phyloP scores from a whole-genome alignment of 169 alveolate species.

The Plasmodium gallinaceum region DNA sequence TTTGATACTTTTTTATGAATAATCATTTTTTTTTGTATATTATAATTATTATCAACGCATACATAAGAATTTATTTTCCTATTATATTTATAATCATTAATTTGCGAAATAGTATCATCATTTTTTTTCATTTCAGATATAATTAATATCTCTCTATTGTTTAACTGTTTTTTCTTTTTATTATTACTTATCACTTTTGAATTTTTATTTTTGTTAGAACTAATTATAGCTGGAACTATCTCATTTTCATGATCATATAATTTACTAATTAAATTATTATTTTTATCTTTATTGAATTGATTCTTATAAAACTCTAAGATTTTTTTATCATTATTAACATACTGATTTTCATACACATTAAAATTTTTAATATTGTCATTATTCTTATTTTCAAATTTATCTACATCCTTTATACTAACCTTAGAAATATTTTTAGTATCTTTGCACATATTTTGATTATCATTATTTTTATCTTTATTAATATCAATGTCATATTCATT shows the following conservation, averaged over 20 bases:
- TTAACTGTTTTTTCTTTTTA: neutral
- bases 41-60: neutral
- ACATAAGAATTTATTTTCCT: neutral
- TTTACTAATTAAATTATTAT: neutral
- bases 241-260: neutral
- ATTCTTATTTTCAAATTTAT: too few species aligned
- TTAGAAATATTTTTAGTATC: too few species aligned
- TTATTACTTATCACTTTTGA: neutral
- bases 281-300: slow-evolving; percentile 19
- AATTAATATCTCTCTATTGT: neutral
- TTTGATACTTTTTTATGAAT: neutral
- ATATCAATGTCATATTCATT: neutral
- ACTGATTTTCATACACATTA: slow-evolving; percentile 5
- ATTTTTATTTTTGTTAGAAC: too few species aligned
- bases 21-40: slow-evolving; percentile 3
- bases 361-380: too few species aligned
- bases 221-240: neutral
- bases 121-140: neutral
- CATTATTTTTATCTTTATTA: too few species aligned
- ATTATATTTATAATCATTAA: slow-evolving; percentile 2
- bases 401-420: too few species aligned
- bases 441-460: too few species aligned
- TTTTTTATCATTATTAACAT: slow-evolving; percentile 35
- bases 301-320: slow-evolving; percentile 4
- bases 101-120: neutral